Evolutionary conservation across 306 rosid genomes (phyloP).

Genomic region (Quercus alba): DNA sequence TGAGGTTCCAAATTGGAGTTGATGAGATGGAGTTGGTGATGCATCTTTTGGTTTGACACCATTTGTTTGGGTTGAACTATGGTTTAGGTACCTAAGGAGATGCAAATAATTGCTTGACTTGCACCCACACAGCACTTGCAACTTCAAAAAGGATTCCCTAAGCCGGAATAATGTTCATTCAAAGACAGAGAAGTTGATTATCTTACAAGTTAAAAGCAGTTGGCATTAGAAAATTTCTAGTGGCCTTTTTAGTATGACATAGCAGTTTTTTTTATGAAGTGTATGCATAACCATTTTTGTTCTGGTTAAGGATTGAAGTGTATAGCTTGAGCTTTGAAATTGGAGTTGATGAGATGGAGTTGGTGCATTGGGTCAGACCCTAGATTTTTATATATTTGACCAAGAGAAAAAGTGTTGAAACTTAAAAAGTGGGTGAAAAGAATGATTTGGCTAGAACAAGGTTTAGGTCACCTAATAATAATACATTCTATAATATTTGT

Average conservation of each 20-base stretch:
- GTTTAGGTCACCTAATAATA: neutral
- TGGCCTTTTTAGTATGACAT: too few relatives aligned
- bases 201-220: too few relatives aligned
- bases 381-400: neutral
- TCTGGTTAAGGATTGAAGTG: neutral
- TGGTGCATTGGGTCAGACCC: constrained; percentile 21
- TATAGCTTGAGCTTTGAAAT: neutral
- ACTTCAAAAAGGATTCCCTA: too few relatives aligned
- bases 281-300: too few relatives aligned
- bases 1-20: constrained; percentile 13
- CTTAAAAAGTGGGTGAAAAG: neutral
- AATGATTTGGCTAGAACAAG: neutral
- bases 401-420: neutral
- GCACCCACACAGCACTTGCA: too few relatives aligned
- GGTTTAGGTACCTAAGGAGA: too few relatives aligned
- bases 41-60: constrained; percentile 10
- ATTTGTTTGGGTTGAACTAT: neutral
- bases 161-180: too few relatives aligned
- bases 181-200: too few relatives aligned
- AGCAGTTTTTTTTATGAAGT: too few relatives aligned
- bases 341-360: constrained; percentile 33
- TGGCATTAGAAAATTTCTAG: too few relatives aligned
- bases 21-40: constrained; percentile 22
- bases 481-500: neutral
- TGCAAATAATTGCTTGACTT: too few relatives aligned